Percentiles rank a stretch among this genome's conserved stretches.
These are phyloP conservation scores for Pseudopyrenochaeta lycopersici DNA, from an alignment of 2,329 filamentous ascomycete genomes.

Conservation along the genomic window DNA sequence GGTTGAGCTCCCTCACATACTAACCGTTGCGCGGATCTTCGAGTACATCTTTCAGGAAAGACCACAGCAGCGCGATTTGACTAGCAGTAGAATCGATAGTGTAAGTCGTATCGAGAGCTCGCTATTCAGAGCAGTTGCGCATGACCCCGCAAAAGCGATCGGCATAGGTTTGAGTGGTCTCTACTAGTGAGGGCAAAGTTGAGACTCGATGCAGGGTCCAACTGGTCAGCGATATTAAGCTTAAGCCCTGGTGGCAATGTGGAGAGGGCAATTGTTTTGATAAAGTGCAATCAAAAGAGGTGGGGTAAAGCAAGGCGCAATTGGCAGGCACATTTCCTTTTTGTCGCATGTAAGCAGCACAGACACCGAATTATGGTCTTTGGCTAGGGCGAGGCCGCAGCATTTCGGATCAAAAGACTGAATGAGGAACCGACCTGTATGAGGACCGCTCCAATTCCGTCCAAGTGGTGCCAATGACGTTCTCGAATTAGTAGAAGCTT, in stretches of 20 bases:
- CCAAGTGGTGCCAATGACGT: too few relatives aligned
- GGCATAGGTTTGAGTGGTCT: conserved; percentile 8
- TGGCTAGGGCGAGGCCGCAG: too few relatives aligned
- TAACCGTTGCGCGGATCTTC: conserved; percentile 16
- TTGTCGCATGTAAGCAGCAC: too few relatives aligned
- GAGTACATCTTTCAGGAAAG: conserved; percentile 13
- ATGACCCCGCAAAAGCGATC: conserved; percentile 12
- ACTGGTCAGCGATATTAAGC: conserved; percentile 11
- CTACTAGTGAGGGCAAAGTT: conserved; percentile 22
- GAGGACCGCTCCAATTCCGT: too few relatives aligned
- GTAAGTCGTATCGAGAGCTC: conserved; percentile 2
- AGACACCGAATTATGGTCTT: too few relatives aligned
- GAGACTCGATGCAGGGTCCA: conserved; percentile 20
- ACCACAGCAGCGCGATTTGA: conserved; percentile 7
- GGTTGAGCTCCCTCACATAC: conserved; percentile 25
- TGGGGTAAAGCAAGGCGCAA: too few relatives aligned
- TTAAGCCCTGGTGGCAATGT: conserved; percentile 19
- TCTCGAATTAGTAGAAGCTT: too few relatives aligned
- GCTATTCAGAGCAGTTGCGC: conserved; percentile 8
- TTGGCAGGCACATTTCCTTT: too few relatives aligned
- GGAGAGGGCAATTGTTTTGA: conserved; percentile 15
- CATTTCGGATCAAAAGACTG: too few relatives aligned
- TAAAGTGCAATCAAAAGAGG: too few relatives aligned
- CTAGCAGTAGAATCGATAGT: background rate
- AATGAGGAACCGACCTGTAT: too few relatives aligned